These are phyloP conservation scores for Magnolia kwangsiensis DNA, from an alignment of 164 flowering plant genomes.

Conservation along the genomic window DNA sequence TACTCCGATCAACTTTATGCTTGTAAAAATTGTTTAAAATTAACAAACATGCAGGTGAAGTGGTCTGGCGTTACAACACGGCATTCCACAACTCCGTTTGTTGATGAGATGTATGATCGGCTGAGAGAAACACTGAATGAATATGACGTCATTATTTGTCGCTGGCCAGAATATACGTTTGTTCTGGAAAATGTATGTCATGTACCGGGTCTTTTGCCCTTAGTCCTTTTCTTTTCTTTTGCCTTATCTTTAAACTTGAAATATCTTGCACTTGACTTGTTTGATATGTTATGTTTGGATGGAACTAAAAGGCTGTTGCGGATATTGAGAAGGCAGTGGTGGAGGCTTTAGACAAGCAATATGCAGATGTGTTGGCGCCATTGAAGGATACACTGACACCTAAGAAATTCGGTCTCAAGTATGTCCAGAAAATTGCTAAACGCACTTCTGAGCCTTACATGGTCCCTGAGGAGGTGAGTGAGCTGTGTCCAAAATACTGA, in stretches of 20 bases:
- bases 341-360: constrained; percentile 88
- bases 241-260: not conserved
- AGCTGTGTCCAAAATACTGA: not conserved
- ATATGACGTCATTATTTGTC: constrained; percentile 76
- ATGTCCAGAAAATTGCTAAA: constrained; percentile 85
- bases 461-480: constrained; percentile 75
- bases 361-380: constrained; percentile 82
- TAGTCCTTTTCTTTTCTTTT: not conserved
- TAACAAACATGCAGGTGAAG: constrained; percentile 57
- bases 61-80: constrained; percentile 94
- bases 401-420: constrained; percentile 77
- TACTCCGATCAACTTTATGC: not conserved
- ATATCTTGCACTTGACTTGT: not conserved
- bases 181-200: constrained; percentile 75
- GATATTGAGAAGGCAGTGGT: constrained; percentile 87
- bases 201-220: not conserved
- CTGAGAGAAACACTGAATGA: constrained; percentile 67
- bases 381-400: constrained; percentile 77
- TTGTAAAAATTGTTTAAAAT: constrained; percentile 4
- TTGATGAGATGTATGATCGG: constrained; percentile 92
- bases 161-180: constrained; percentile 95
- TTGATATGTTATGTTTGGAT: constrained; percentile 11
- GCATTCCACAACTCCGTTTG: constrained; percentile 88
- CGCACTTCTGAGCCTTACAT: constrained; percentile 48
- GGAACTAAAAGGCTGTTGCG: constrained; percentile 62